Percentiles rank a stretch among this genome's conserved stretches.
Conservation (phyloP, 345 rosid species). For the Eucalyptus marginata region DNA sequence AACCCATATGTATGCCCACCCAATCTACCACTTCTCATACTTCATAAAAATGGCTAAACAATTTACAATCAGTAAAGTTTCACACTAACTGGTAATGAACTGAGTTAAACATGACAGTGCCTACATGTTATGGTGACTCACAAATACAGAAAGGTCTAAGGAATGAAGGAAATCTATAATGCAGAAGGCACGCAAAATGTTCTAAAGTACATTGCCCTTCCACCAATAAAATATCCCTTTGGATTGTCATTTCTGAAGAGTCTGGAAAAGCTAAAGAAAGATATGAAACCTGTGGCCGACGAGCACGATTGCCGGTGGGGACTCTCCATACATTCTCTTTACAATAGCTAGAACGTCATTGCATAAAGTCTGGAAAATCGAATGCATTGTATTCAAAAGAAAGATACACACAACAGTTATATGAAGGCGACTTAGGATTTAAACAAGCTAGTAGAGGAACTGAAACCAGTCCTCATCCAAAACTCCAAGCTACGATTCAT, state of each 20-base stretch:
- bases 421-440: neutral
- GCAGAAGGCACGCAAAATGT: neutral
- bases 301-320: slow-evolving; percentile 85
- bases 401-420: neutral
- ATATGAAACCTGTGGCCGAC: slow-evolving; percentile 83
- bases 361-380: slow-evolving; percentile 79
- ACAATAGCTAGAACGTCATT: slow-evolving; percentile 67
- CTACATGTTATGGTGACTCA: neutral
- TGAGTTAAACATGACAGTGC: neutral
- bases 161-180: neutral
- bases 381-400: neutral
- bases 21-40: neutral
- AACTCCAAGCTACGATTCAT: neutral
- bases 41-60: neutral
- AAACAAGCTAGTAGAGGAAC: neutral
- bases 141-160: neutral
- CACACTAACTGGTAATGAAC: neutral
- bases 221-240: neutral
- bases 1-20: neutral
- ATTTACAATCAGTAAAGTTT: neutral
- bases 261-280: neutral
- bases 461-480: neutral
- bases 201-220: neutral
- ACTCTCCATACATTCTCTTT: slow-evolving; percentile 77
- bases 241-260: neutral